A percentile compares a stretch with the other conserved stretches of the same genome.
Evolutionary conservation across 805 yeast species (phyloP).

Genomic region (Candida yuanshanica): DNA sequence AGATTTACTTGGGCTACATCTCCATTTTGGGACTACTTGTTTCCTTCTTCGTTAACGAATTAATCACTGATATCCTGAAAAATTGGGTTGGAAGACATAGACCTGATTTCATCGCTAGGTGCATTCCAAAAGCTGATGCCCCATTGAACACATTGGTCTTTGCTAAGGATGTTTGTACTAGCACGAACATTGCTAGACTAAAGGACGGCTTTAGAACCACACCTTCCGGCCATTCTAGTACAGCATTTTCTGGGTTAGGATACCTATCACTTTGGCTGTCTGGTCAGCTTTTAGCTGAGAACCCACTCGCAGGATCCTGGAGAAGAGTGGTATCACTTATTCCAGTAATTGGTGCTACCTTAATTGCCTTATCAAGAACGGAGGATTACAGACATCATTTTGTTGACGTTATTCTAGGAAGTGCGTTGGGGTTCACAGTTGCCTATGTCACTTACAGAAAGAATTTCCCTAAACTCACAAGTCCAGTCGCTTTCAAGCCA

Average conservation of each 20-base stretch:
- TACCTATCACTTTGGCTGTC: slow-evolving; percentile 58
- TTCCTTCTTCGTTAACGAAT: slow-evolving; percentile 52
- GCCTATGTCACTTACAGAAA: slow-evolving; percentile 42
- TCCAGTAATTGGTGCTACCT: slow-evolving; percentile 64
- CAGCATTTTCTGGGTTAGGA: slow-evolving; percentile 63
- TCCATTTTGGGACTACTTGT: slow-evolving; percentile 63
- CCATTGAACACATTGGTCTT: slow-evolving; percentile 48
- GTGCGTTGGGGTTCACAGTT: slow-evolving; percentile 53
- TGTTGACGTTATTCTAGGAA: slow-evolving; percentile 74
- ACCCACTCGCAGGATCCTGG: slow-evolving; percentile 54
- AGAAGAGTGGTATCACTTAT: slow-evolving; percentile 44
- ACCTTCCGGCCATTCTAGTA: slow-evolving; percentile 76
- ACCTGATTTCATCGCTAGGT: slow-evolving; percentile 88
- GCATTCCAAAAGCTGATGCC: slow-evolving; percentile 59
- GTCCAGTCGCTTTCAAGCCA: slow-evolving; percentile 33
- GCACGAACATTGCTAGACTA: slow-evolving; percentile 35
- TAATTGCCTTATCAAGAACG: slow-evolving; percentile 81
- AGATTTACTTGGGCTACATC: slow-evolving; percentile 53
- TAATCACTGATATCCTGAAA: slow-evolving; percentile 70
- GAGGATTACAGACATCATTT: slow-evolving; percentile 93
- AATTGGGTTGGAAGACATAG: slow-evolving; percentile 85
- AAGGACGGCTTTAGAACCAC: slow-evolving; percentile 77
- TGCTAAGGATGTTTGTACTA: slow-evolving; percentile 65
- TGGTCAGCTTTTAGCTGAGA: slow-evolving; percentile 55
- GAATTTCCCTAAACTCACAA: slow-evolving; percentile 33